Base-by-base conservation (phyloP, 2,329 filamentous ascomycete species). In the Pyrenophora graminea region DNA sequence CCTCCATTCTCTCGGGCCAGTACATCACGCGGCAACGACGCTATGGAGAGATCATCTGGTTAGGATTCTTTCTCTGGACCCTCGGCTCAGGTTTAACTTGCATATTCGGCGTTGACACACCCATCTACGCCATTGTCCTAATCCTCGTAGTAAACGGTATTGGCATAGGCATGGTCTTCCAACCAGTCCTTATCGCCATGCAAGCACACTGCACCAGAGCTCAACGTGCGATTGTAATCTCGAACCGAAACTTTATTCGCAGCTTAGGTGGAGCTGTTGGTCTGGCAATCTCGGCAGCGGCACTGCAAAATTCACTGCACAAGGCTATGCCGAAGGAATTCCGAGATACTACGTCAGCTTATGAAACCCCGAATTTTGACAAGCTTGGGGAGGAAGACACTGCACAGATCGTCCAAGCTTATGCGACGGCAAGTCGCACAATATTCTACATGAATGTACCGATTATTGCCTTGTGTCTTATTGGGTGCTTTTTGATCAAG, bases 221-320 rank as follows among this genome's bases (percentile, higher is more conserved):
- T 0, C 80, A 86, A 37, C 77, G 85, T 17, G 85, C 85, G 1
- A 80, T 87, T 1, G 79, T 85, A 17, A 86, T 85, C 31, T 83
- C 82, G 2, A 80, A 81, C 44, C 77, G 85, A 1, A 87, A 87
- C 58, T 87, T 87, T 63, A 76, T 86, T 53, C 79, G 85, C 6
- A 81, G 79, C 39, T 72, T 83, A 3, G 84, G 85, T 8, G 84
- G 83, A 19, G 76, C 83, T 1, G 75, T 79, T 12, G 84, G 84
- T 0, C 76, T 87, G 0, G 83, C 82, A 0, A 71, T 85, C 7
- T 62, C 58, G 12, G 59, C 55, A 9, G 51, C 58, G 8, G 50
- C 54, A 15, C 21, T 65, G 21, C 61, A 64, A 32, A 62, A 54
- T 17, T 56, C 59, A 6, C 43, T 64, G 8, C 49, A 55, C 17